phyloP scores from a whole-genome alignment of 352 stramenopile genomes.

The Phytopythium kandeliae region DNA sequence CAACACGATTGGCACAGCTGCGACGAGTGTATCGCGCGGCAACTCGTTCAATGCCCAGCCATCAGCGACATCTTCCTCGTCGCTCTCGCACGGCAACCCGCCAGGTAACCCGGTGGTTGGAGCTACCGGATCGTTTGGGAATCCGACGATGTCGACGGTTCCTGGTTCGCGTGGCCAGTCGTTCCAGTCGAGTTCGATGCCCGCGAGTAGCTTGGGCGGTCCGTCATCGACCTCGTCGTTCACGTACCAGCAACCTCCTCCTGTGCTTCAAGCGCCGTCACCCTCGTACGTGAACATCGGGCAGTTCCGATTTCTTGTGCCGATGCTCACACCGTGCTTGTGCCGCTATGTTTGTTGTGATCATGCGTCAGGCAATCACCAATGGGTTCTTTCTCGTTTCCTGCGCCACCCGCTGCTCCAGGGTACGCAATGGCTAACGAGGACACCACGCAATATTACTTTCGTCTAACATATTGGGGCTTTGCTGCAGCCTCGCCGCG shows the following conservation, averaged over 20 bases:
- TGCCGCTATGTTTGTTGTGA: neutral
- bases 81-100: conserved; percentile 13
- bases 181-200: conserved; percentile 2
- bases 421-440: neutral
- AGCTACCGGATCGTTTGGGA: conserved; percentile 19
- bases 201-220: neutral
- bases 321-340: neutral
- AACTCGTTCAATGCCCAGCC: conserved; percentile 28
- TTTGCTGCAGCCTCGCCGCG: conserved; percentile 34
- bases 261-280: conserved; percentile 1
- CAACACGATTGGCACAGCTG: conserved; percentile 23
- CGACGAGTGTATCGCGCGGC: conserved; percentile 21
- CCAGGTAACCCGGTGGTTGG: neutral
- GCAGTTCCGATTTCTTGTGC: neutral
- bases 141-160: neutral
- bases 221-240: conserved; percentile 33
- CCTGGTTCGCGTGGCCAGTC: conserved; percentile 6
- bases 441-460: neutral
- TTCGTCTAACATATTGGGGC: too few relatives aligned
- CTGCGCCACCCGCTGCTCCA: conserved; percentile 3
- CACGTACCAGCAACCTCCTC: conserved; percentile 16
- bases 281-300: conserved; percentile 4
- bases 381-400: conserved; percentile 36
- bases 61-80: conserved; percentile 10
- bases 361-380: conserved; percentile 10